A percentile compares a stretch with the other conserved stretches of the same genome.
Conservation (phyloP, 2,329 filamentous ascomycete genomes). For the Torrubiella hemipterigena region DNA sequence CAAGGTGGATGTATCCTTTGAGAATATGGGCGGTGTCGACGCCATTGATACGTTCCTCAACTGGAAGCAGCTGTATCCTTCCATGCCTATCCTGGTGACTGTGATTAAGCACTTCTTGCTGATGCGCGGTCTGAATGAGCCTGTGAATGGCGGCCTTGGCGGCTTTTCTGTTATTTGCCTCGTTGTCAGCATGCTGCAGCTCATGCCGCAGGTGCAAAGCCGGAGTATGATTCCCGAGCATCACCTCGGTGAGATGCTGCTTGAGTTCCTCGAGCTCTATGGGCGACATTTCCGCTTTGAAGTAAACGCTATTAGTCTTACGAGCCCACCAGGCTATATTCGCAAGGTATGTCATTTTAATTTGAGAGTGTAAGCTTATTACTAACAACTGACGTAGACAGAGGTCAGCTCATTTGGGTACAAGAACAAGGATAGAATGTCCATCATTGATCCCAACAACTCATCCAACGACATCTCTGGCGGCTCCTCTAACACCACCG, state of each 20-base stretch:
- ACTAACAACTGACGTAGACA: slow-evolving; percentile 19
- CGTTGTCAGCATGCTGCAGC: slow-evolving; percentile 77
- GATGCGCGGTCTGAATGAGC: slow-evolving; percentile 86
- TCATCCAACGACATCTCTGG: slow-evolving; percentile 79
- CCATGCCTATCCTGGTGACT: slow-evolving; percentile 76
- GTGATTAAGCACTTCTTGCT: slow-evolving; percentile 86
- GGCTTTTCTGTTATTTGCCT: slow-evolving; percentile 92
- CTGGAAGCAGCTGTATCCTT: slow-evolving; percentile 72
- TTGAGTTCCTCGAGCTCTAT: slow-evolving; percentile 85
- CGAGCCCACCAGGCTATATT: slow-evolving; percentile 57
- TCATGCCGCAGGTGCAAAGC: slow-evolving; percentile 60
- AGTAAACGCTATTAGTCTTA: slow-evolving; percentile 60
- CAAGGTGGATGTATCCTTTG: slow-evolving; percentile 87
- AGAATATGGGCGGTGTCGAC: slow-evolving; percentile 71
- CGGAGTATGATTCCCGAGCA: slow-evolving; percentile 44
- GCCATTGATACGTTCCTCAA: slow-evolving; percentile 69
- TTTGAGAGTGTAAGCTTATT: background rate
- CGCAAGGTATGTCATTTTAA: slow-evolving; percentile 51
- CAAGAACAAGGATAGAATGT: slow-evolving; percentile 55
- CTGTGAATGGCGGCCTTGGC: slow-evolving; percentile 79
- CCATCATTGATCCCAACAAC: slow-evolving; percentile 88
- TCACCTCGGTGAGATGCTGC: slow-evolving; percentile 67
- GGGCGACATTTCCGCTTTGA: slow-evolving; percentile 68
- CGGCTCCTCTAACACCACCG: slow-evolving; percentile 58
- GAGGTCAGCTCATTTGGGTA: slow-evolving; percentile 36